Conservation (phyloP, 2,329 filamentous ascomycete species). For the Herpotrichia juniperi region DNA sequence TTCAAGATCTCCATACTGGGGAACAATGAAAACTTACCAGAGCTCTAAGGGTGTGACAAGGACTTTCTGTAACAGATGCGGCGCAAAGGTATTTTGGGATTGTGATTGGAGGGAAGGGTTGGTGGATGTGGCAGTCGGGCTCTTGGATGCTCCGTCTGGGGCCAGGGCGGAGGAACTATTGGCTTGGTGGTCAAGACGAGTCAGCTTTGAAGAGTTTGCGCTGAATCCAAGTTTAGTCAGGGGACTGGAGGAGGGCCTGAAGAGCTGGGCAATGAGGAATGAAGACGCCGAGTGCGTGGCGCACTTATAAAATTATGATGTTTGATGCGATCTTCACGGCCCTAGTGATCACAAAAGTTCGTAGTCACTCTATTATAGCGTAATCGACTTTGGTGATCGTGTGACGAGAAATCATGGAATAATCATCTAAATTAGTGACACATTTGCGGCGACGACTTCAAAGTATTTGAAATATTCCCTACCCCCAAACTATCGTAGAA, state of each 20-base stretch:
- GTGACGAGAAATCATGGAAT: too few species aligned
- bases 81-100: constrained; percentile 55
- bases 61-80: constrained; percentile 57
- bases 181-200: constrained; percentile 48
- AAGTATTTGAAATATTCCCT: too few species aligned
- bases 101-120: constrained; percentile 46
- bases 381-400: too few species aligned
- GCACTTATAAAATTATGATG: too few species aligned
- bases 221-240: constrained; percentile 46
- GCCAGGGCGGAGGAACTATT: constrained; percentile 54
- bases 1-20: constrained; percentile 28
- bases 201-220: constrained; percentile 41
- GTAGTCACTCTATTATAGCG: too few species aligned
- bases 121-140: constrained; percentile 54
- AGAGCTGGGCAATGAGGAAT: constrained; percentile 21
- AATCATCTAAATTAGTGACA: too few species aligned
- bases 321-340: too few species aligned
- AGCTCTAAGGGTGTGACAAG: constrained; percentile 54
- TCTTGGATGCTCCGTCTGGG: constrained; percentile 52
- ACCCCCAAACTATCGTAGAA: too few species aligned
- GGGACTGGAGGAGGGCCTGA: constrained; percentile 37
- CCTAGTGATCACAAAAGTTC: too few species aligned
- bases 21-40: constrained; percentile 50
- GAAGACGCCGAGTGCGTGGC: constrained; percentile 14
- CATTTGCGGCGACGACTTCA: too few species aligned